Evolutionary conservation across 441 rosid species (phyloP).

Genomic region (Arabidopsis lyrata): DNA sequence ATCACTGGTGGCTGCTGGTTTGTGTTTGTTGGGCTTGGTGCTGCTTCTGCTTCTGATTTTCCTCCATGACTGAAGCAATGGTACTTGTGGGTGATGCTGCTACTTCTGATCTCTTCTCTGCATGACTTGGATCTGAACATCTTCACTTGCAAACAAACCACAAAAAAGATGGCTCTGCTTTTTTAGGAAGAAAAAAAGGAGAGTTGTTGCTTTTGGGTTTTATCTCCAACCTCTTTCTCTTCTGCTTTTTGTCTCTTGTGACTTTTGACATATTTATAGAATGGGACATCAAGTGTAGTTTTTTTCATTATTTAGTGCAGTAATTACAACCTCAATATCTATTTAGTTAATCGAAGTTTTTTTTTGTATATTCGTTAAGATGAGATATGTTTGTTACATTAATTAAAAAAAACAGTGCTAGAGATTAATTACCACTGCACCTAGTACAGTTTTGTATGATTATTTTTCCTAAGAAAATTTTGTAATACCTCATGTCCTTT

Average conservation of each 20-base stretch:
- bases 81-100: conserved; percentile 50
- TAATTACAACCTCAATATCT: conserved; percentile 7
- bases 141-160: conserved; percentile 51
- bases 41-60: conserved; percentile 28
- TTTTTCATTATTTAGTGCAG: background rate
- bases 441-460: conserved; percentile 22
- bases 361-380: background rate
- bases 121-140: conserved; percentile 79
- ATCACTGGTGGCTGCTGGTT: conserved; percentile 63
- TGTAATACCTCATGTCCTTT: conserved; percentile 36
- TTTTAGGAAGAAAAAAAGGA: conserved; percentile 24
- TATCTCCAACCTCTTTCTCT: conserved; percentile 45
- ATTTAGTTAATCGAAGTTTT: background rate
- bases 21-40: conserved; percentile 52
- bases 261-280: conserved; percentile 22
- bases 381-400: conserved; percentile 3
- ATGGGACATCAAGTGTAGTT: background rate
- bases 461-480: conserved; percentile 37
- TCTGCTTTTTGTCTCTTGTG: conserved; percentile 37
- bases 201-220: conserved; percentile 30
- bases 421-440: conserved; percentile 3
- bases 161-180: conserved; percentile 24
- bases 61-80: conserved; percentile 44
- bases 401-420: background rate
- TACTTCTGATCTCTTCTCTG: conserved; percentile 64